phyloP scores from a whole-genome alignment of 441 rosid genomes.

The Eutrema salsugineum region DNA sequence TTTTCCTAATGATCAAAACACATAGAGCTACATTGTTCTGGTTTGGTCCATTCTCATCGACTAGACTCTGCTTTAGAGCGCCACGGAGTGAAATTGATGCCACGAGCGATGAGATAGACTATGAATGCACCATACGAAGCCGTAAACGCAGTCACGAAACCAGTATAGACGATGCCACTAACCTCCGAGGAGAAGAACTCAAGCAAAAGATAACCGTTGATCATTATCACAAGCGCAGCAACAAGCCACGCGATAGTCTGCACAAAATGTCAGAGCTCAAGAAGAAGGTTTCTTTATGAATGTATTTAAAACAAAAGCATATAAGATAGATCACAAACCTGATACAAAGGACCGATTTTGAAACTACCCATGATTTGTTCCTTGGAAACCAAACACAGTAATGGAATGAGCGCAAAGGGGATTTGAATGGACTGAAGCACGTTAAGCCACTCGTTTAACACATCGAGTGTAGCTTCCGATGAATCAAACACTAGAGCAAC shows the following conservation, averaged over 20 bases:
- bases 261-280: slow-evolving; percentile 1
- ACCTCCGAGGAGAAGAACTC: slow-evolving; percentile 71
- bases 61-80: slow-evolving; percentile 9
- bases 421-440: slow-evolving; percentile 87
- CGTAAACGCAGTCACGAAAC: slow-evolving; percentile 36
- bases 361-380: slow-evolving; percentile 79
- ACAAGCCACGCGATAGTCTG: slow-evolving; percentile 76
- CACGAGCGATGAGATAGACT: slow-evolving; percentile 55
- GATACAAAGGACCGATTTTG: slow-evolving; percentile 56
- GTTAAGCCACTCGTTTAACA: slow-evolving; percentile 86
- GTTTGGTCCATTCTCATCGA: neutral
- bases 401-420: slow-evolving; percentile 86
- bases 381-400: slow-evolving; percentile 73
- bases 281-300: neutral
- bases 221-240: slow-evolving; percentile 70
- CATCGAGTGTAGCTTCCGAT: slow-evolving; percentile 60
- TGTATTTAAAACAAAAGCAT: neutral
- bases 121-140: slow-evolving; percentile 62
- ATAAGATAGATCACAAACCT: slow-evolving; percentile 60
- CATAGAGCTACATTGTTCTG: neutral
- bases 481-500: slow-evolving; percentile 76
- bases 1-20: neutral
- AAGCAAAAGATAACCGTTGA: slow-evolving; percentile 76
- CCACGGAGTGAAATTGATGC: slow-evolving; percentile 38
- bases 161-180: slow-evolving; percentile 36